A percentile compares a stretch with the other conserved stretches of the same genome.
These are phyloP conservation scores for Haplographium delicatum DNA, from an alignment of 495 filamentous ascomycete species.

Conservation along the genomic window DNA sequence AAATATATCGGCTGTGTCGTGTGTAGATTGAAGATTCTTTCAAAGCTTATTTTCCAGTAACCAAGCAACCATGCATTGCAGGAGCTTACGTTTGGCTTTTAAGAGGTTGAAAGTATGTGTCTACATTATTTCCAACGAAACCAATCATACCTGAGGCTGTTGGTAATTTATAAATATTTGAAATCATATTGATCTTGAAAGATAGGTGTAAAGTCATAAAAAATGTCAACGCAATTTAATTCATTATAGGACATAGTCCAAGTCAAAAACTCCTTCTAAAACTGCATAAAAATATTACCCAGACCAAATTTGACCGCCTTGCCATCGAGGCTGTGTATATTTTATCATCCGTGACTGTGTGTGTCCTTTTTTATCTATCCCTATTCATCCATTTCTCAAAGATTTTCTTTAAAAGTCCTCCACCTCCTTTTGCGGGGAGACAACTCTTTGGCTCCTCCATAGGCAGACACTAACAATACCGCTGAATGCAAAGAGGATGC, in stretches of 20 bases:
- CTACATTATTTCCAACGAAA: too few relatives aligned
- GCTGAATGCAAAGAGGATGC: slow-evolving; percentile 69
- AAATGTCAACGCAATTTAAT: slow-evolving; percentile 13
- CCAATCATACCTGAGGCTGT: too few relatives aligned
- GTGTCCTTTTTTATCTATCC: not conserved
- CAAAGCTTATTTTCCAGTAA: too few relatives aligned
- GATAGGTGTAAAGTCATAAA: too few relatives aligned
- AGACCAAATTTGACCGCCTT: not conserved
- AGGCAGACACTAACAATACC: slow-evolving; percentile 22
- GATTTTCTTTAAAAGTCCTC: slow-evolving; percentile 20
- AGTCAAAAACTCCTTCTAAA: not conserved
- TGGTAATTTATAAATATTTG: too few relatives aligned
- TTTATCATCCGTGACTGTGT: not conserved
- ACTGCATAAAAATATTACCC: slow-evolving; percentile 7
- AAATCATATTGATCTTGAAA: too few relatives aligned
- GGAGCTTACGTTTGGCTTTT: too few relatives aligned
- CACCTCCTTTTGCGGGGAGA: slow-evolving; percentile 29
- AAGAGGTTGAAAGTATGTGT: too few relatives aligned
- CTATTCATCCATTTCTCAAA: not conserved
- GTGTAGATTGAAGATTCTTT: too few relatives aligned
- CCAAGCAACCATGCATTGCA: too few relatives aligned
- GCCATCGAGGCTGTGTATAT: slow-evolving; percentile 5
- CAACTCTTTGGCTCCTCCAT: slow-evolving; percentile 17
- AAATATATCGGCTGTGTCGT: too few relatives aligned
- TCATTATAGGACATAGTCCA: slow-evolving; percentile 12